These are phyloP conservation scores for Sporothrix pseudoabietina DNA, from an alignment of 2,329 filamentous ascomycete species.

Conservation along the genomic window DNA sequence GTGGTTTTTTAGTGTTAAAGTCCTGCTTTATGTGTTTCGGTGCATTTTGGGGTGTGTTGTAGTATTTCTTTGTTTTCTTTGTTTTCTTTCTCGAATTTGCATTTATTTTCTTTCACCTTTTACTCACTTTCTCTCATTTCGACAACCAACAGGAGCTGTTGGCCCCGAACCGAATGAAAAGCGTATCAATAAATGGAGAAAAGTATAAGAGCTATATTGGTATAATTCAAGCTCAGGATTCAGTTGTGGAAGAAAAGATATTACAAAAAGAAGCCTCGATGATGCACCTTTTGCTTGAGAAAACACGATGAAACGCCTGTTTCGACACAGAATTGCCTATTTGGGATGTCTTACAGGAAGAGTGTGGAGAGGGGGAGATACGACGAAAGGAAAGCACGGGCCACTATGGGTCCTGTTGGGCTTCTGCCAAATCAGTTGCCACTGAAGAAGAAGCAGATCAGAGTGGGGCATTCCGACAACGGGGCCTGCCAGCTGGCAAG, in stretches of 20 bases:
- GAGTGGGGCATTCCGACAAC: neutral
- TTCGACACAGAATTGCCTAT: slow-evolving; percentile 21
- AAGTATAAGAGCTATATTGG: neutral
- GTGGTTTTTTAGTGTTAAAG: accelerated
- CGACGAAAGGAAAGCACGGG: slow-evolving; percentile 17
- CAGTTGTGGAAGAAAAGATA: neutral
- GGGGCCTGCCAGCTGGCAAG: neutral
- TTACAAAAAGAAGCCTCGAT: neutral
- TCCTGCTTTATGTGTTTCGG: neutral
- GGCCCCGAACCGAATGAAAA: neutral
- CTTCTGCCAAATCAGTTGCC: neutral
- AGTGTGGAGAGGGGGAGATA: neutral
- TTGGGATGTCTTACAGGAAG: slow-evolving; percentile 26
- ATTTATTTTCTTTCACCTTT: neutral
- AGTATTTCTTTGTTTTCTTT: neutral
- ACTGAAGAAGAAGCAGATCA: neutral
- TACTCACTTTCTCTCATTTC: neutral
- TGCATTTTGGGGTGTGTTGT: neutral
- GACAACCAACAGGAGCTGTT: neutral
- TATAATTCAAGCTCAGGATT: neutral
- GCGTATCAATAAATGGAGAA: neutral
- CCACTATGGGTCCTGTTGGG: neutral
- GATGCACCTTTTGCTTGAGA: neutral
- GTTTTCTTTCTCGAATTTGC: neutral
- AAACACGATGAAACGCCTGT: slow-evolving; percentile 15